Base-by-base conservation (phyloP, 257 asterid genomes). In the Echites panduratus region DNA sequence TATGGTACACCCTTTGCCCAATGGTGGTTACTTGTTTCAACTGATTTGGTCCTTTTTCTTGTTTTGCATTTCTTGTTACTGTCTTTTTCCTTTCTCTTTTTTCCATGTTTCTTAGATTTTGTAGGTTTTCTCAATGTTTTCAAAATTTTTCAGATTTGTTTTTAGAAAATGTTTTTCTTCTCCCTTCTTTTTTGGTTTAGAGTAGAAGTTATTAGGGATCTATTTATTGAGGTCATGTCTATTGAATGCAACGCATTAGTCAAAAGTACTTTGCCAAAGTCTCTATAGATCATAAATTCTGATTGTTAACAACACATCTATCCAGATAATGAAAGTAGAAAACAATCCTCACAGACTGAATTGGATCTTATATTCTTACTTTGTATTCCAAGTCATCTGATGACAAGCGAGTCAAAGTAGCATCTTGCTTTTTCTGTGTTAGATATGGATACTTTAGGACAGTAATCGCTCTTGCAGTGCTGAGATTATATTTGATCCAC, bases 1-100 rank as follows among this genome's bases (percentile, higher is more conserved):
- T 91, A 91, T 1, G 99, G 99, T 94, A 88, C 85, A 29, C 50
- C 26, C 47, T 73, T 22, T 35, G 26, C 70, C 74, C 71, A 57
- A 57, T 57, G 16, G 3, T 38, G 26, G 1, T 38, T 35, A 11
- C 9, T 54, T 66, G 1, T 49, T 27, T 54, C 65, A 48, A 8
- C 49, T 26, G 35, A 57, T 63, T 17, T 17, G 7, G 10, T 14
- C 16, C 12, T 7, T 16, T 7, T 62, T 62, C 26, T 62, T 62
- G 24, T 62, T 13, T 29, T 4, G 62, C 5, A 0, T 2, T 63
- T 64, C 48, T 38, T 40, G 16, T 0, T 38, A 8, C 10, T 19
- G 10, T 10, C 48, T 7, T 35, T 53, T 53, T 10, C 10, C 8
- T 9, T 22, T 11, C 2, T 32, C 38, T 32, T 32, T 32, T 32